Evolutionary conservation across 225 moss, liverwort and hornwort species (phyloP).

Genomic region (Climacium dendroides): DNA sequence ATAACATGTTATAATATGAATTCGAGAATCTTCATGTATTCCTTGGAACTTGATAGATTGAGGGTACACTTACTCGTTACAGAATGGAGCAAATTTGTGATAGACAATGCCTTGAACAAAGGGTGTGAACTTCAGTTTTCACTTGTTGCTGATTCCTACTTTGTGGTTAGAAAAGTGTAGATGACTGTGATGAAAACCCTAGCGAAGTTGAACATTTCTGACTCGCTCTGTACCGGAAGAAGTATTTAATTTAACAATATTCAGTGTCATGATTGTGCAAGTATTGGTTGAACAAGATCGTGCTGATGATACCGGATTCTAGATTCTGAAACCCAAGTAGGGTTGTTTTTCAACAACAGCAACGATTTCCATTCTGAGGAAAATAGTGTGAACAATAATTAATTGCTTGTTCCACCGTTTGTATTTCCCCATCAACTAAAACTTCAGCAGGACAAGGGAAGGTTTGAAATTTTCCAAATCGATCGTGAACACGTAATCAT

Average conservation of each 20-base stretch:
- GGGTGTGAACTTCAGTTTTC: background rate
- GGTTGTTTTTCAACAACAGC: constrained; percentile 50
- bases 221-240: too few relatives aligned
- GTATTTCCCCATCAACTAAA: too few relatives aligned
- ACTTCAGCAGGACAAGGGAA: too few relatives aligned
- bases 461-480: too few relatives aligned
- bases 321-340: constrained; percentile 64
- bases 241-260: background rate
- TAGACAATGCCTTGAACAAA: background rate
- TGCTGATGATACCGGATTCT: background rate
- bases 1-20: too few relatives aligned
- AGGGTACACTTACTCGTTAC: background rate
- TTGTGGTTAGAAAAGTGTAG: background rate
- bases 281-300: background rate
- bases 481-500: too few relatives aligned
- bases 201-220: background rate
- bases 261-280: background rate
- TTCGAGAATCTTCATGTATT: too few relatives aligned
- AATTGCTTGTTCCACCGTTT: constrained; percentile 36
- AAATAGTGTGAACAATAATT: constrained; percentile 17
- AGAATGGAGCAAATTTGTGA: background rate
- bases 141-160: background rate
- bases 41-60: too few relatives aligned
- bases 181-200: background rate
- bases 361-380: constrained; percentile 11